Percentiles rank a stretch among this genome's conserved stretches.
phyloP scores from a whole-genome alignment of 371 early-diverging fungal species.

The Mortierella sp. region DNA sequence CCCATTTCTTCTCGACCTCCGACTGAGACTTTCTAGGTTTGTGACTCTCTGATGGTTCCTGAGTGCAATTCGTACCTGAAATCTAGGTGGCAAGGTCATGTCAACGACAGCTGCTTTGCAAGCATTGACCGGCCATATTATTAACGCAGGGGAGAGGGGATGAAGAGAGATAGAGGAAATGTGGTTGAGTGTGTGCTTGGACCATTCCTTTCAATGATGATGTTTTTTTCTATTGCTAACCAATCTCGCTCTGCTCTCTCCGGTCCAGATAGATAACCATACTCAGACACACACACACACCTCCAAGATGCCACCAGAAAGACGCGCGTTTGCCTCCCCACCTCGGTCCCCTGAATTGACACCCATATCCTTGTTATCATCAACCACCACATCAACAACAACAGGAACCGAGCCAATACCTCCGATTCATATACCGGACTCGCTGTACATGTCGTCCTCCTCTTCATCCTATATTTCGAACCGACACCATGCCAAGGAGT shows the following conservation, averaged over 20 bases:
- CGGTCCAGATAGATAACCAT: not conserved
- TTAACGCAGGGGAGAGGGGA: not conserved
- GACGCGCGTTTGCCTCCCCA: conserved; percentile 21
- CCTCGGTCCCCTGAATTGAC: conserved; percentile 17
- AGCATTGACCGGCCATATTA: not conserved
- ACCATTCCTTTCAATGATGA: not conserved
- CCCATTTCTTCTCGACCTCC: not conserved
- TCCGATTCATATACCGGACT: not conserved
- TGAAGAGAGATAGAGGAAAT: not conserved
- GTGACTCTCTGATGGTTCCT: not conserved
- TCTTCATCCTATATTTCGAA: conserved; percentile 19
- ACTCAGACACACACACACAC: too few species aligned
- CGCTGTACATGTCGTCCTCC: too few species aligned
- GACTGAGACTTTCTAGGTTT: not conserved
- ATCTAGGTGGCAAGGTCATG: not conserved
- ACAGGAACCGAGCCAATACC: not conserved
- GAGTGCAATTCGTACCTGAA: not conserved
- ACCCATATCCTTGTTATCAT: conserved; percentile 2
- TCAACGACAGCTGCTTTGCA: not conserved
- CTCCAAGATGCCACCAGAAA: conserved; percentile 29
- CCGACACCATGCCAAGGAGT: conserved; percentile 14
- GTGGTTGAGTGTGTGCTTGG: conserved; percentile 5
- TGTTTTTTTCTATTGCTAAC: not conserved
- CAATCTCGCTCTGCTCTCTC: not conserved
- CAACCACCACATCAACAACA: not conserved